These are phyloP conservation scores for Elsinoe batatas DNA, from an alignment of 2,329 filamentous ascomycete genomes.

Conservation along the genomic window DNA sequence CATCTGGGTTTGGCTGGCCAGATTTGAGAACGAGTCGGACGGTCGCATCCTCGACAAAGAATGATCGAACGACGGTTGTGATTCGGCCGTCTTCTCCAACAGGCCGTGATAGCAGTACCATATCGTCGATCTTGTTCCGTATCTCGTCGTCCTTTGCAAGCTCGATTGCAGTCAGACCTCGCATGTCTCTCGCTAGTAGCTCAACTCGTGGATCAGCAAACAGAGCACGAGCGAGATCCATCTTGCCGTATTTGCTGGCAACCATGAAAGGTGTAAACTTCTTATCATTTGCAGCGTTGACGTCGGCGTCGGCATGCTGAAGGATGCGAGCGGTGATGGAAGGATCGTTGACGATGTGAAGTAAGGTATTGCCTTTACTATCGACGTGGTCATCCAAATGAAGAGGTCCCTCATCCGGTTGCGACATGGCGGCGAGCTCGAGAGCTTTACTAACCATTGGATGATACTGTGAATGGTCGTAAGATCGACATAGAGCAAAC, in stretches of 20 bases:
- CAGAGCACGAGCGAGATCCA: constrained; percentile 81
- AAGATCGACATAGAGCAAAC: constrained; percentile 89
- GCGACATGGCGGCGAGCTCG: constrained; percentile 59
- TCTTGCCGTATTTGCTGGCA: constrained; percentile 92
- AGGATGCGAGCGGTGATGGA: constrained; percentile 66
- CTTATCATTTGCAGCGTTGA: constrained; percentile 91
- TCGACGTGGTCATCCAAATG: constrained; percentile 92
- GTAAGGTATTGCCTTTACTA: constrained; percentile 79
- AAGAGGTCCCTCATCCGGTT: constrained; percentile 68
- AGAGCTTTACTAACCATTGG: constrained; percentile 80
- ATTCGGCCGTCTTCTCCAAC: constrained; percentile 67
- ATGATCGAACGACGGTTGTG: constrained; percentile 86
- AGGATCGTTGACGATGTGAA: constrained; percentile 91
- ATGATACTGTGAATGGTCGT: constrained; percentile 81
- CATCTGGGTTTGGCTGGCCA: constrained; percentile 69
- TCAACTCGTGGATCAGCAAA: constrained; percentile 86
- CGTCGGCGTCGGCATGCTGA: constrained; percentile 80
- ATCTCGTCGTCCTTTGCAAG: constrained; percentile 97
- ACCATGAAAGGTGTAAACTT: constrained; percentile 95
- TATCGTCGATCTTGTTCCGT: constrained; percentile 88
- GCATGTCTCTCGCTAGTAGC: constrained; percentile 67
- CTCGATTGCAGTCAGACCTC: constrained; percentile 88
- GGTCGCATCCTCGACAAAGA: constrained; percentile 93
- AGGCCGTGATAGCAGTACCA: constrained; percentile 69
- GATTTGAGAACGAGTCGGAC: constrained; percentile 91